Base-by-base conservation (phyloP, 805 yeast species). In the Saturnispora mendoncae region DNA sequence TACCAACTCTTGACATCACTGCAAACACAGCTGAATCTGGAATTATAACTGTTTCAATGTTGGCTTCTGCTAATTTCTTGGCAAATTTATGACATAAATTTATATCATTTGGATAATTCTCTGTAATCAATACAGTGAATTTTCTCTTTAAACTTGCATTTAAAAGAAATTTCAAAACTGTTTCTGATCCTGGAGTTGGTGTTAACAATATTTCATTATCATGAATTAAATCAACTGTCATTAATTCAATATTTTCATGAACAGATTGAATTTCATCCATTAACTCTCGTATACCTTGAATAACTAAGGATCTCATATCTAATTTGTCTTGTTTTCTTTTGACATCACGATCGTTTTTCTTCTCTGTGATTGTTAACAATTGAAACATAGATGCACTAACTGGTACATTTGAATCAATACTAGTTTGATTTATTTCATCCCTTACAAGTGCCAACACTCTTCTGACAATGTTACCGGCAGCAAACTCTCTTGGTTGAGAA, bases 1-100 rank as follows among this genome's bases (percentile, higher is more conserved):
- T 94, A 33, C 97, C 96, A 4, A 92, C 97, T 49, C 96, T 71
- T 29, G 96, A 84, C 97, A 92, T 92, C 36, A 92, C 86, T 0
- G 98, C 97, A 61, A 81, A 86, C 0, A 82, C 87, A 20, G 94
- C 82, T 4, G 94, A 74, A 57, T 92, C 99, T 1, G 98, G 97
- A 27, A 92, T 83, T 41, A 92, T 74, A 2, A 88, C 83, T 2
- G 96, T 80, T 48, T 87, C 94, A 35, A 92, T 85, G 40, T 88
- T 84, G 42, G 90, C 86, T 42, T 78, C 81, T 1, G 94, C 81
- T 48, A 92, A 71, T 42, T 73, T 75, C 52, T 77, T 76, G 18
- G 92, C 95, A 57, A 90, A 85, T 45, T 66, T 66, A 53, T 85
- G 94, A 1, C 97, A 85, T 18, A 67, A 67, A 19, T 68, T 67